Base-by-base conservation (phyloP, 2,329 filamentous ascomycete species). In the Pochonia chlamydosporia region DNA sequence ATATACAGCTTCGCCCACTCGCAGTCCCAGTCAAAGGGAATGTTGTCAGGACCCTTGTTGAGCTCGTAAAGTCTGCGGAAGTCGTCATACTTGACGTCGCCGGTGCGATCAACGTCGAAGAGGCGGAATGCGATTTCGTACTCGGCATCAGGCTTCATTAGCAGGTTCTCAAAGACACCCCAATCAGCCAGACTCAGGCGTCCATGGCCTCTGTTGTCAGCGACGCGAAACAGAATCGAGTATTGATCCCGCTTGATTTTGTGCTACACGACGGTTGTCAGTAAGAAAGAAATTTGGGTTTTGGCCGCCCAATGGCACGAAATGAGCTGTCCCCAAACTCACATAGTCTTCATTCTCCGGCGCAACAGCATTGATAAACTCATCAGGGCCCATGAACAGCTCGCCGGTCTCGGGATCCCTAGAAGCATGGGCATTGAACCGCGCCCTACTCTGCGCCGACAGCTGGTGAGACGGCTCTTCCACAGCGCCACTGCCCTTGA, bases 81-180 rank as follows among this genome's bases (percentile, higher is more conserved):
- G 59, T 90, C 82, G 33, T 95, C 87, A 63, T 92, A 96, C 65
- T 91, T 92, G 61, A 99, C 89, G 42, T 79, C 79, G 51, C 93
- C 93, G 18, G 82, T 87, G 52, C 87, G 81, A 44, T 92, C 84
- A 58, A 89, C 78, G 63, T 97, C 92, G 69, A 99, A 99, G 47
- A 99, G 79, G 59, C 93, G 88, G 73, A 97, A 99, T 14, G 93
- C 92, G 59, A 99, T 96, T 69, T 97, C 91, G 71, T 99, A 99
- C 72, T 99, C 93, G 66, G 93, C 93, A 63, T 97, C 93, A 52
- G 93, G 87, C 71, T 96, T 97, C 57, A 79, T 78, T 49, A 99
- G 83, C 53, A 99, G 80, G 73, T 95, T 95, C 72, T 96, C 89
- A 69, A 97, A 99, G 54, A 87, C 85, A 40, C 80, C 83, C 90